These are phyloP conservation scores for Cornus controversa DNA, from an alignment of 148 eudicot genomes.

Conservation along the genomic window DNA sequence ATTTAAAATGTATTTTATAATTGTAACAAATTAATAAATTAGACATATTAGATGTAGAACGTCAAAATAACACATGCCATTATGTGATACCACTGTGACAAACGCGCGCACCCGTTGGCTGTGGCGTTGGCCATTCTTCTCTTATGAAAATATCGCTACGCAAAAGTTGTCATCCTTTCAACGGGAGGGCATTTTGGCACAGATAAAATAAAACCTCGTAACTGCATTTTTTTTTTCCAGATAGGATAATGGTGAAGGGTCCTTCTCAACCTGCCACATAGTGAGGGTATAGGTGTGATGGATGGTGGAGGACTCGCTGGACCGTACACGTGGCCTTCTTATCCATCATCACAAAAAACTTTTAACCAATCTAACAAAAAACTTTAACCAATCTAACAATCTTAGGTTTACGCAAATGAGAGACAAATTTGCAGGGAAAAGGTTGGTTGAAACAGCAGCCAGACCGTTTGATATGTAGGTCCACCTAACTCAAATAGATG, in stretches of 20 bases:
- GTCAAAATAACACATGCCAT: too few relatives aligned
- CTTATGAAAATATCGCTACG: not conserved
- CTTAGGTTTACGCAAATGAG: too few relatives aligned
- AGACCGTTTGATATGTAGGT: not conserved
- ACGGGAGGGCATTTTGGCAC: not conserved
- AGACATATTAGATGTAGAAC: too few relatives aligned
- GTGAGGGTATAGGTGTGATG: not conserved
- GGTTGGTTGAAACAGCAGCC: not conserved
- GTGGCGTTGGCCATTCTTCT: not conserved
- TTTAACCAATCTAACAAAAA: not conserved
- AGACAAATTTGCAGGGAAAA: not conserved
- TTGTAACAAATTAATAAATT: too few relatives aligned
- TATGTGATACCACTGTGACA: too few relatives aligned
- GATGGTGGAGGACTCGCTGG: not conserved
- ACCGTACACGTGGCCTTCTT: constrained; percentile 7
- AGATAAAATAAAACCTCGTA: not conserved
- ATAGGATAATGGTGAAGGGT: not conserved
- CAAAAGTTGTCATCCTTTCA: not conserved
- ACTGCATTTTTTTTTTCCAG: not conserved
- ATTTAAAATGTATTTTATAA: too few relatives aligned
- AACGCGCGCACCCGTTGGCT: not conserved
- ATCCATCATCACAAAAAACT: not conserved
- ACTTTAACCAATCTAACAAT: not conserved
- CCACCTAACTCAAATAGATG: too few relatives aligned
- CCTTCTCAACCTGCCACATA: constrained; percentile 5